Percentiles rank a stretch among this genome's conserved stretches.
phyloP scores from a whole-genome alignment of 2,329 filamentous ascomycete genomes.

The Exophiala sp. region DNA sequence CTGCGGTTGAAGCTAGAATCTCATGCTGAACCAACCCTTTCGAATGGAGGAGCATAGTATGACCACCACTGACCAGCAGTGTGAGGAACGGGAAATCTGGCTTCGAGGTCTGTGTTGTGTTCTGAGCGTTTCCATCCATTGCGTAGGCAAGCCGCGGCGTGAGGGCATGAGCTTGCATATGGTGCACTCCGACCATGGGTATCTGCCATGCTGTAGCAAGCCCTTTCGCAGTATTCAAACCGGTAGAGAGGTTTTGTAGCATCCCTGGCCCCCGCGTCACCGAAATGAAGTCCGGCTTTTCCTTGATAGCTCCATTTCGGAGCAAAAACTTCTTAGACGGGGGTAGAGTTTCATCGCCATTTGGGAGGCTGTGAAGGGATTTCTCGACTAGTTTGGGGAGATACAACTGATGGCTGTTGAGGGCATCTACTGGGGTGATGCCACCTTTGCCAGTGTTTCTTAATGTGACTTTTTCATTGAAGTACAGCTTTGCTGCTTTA shows the following conservation, averaged over 20 bases:
- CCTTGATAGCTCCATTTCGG: constrained; percentile 33
- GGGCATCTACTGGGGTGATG: constrained; percentile 73
- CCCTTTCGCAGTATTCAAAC: constrained; percentile 81
- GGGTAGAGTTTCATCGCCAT: constrained; percentile 21
- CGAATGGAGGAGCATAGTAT: constrained; percentile 82
- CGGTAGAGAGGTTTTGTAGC: constrained; percentile 70
- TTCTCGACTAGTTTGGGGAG: constrained; percentile 66
- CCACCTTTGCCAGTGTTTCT: constrained; percentile 72
- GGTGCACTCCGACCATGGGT: constrained; percentile 81
- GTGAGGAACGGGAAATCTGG: constrained; percentile 81
- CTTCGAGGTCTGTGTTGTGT: not conserved
- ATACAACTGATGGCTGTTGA: constrained; percentile 69
- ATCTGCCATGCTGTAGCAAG: constrained; percentile 78
- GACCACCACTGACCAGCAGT: constrained; percentile 85
- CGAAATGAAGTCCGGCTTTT: constrained; percentile 75
- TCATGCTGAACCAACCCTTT: constrained; percentile 63
- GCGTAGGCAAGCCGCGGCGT: constrained; percentile 75
- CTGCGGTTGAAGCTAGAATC: constrained; percentile 68
- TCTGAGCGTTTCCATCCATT: constrained; percentile 40
- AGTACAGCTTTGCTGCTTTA: constrained; percentile 59
- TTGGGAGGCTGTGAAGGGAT: constrained; percentile 58
- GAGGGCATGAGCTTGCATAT: constrained; percentile 95
- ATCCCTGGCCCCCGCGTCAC: constrained; percentile 91
- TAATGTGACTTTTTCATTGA: constrained; percentile 77
- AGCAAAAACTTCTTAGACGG: constrained; percentile 7